These are phyloP conservation scores for Quercus aquifolioides DNA, from an alignment of 306 rosid genomes.

Conservation along the genomic window DNA sequence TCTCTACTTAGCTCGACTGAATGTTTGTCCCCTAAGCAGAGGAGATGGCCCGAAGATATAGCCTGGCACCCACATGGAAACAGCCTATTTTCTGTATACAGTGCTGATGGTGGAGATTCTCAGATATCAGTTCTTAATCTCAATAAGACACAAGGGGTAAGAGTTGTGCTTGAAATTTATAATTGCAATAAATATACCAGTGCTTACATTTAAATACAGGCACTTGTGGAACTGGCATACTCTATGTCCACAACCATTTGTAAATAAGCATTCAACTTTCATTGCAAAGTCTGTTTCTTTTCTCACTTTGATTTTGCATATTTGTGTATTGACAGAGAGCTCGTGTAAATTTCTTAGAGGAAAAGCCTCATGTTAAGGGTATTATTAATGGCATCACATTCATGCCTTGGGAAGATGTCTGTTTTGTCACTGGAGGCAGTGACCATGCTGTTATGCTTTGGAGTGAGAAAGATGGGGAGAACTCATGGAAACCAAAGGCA, in stretches of 20 bases:
- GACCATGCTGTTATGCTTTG: constrained; percentile 91
- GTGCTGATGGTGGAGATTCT: constrained; percentile 85
- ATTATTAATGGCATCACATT: constrained; percentile 74
- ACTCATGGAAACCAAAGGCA: constrained; percentile 77
- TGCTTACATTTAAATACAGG: not conserved
- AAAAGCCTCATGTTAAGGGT: constrained; percentile 91
- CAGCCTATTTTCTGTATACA: constrained; percentile 68
- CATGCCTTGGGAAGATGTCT: constrained; percentile 76
- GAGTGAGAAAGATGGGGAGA: constrained; percentile 63
- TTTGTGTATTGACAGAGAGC: constrained; percentile 54
- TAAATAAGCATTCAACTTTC: not conserved
- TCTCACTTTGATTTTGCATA: constrained; percentile 10
- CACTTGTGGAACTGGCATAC: not conserved
- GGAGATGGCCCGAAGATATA: constrained; percentile 97
- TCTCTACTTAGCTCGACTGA: constrained; percentile 67
- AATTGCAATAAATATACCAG: not conserved
- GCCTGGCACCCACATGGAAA: constrained; percentile 92
- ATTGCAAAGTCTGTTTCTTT: constrained; percentile 5
- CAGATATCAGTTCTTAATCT: constrained; percentile 72
- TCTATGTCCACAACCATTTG: not conserved
- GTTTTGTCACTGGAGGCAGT: constrained; percentile 87
- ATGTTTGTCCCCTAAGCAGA: constrained; percentile 60
- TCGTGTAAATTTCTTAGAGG: constrained; percentile 69
- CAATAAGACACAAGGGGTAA: constrained; percentile 65
- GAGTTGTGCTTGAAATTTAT: constrained; percentile 8